phyloP scores from a whole-genome alignment of 1,284 basidiomycete genomes.

The Leccinum solheimii region DNA sequence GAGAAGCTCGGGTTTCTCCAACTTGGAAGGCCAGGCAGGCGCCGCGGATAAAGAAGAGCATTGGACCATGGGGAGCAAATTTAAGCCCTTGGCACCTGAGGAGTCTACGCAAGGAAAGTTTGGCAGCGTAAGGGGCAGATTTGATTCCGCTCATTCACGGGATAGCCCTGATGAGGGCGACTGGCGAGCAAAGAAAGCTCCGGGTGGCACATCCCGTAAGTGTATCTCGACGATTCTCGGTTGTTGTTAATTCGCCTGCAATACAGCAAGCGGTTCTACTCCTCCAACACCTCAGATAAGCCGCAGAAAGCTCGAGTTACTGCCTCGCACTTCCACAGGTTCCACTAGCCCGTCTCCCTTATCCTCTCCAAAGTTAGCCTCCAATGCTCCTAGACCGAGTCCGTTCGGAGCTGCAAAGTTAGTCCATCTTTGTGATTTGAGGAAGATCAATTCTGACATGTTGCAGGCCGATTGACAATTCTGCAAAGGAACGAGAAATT shows the following conservation, averaged over 20 bases:
- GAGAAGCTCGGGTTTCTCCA: slow-evolving; percentile 56
- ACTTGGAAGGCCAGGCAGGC: slow-evolving; percentile 49
- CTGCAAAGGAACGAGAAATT: slow-evolving; percentile 74
- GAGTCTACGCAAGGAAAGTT: slow-evolving; percentile 48
- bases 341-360: slow-evolving; percentile 70
- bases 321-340: slow-evolving; percentile 68
- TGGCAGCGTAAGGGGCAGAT: slow-evolving; percentile 48
- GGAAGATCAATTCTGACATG: slow-evolving; percentile 9
- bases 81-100: slow-evolving; percentile 53
- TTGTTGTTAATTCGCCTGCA: slow-evolving; percentile 9
- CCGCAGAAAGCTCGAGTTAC: slow-evolving; percentile 79
- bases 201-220: slow-evolving; percentile 64
- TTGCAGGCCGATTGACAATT: slow-evolving; percentile 80
- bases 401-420: slow-evolving; percentile 90
- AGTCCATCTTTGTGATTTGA: slow-evolving; percentile 24
- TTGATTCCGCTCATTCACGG: slow-evolving; percentile 54
- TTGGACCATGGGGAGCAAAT: slow-evolving; percentile 72
- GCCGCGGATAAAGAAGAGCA: slow-evolving; percentile 75
- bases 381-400: slow-evolving; percentile 49
- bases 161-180: slow-evolving; percentile 55
- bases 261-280: slow-evolving; percentile 64
- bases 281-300: slow-evolving; percentile 77
- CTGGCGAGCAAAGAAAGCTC: slow-evolving; percentile 56
- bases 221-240: background rate
- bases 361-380: slow-evolving; percentile 68